phyloP scores from a whole-genome alignment of 2,329 filamentous ascomycete genomes.

The Pleomassaria siparia region DNA sequence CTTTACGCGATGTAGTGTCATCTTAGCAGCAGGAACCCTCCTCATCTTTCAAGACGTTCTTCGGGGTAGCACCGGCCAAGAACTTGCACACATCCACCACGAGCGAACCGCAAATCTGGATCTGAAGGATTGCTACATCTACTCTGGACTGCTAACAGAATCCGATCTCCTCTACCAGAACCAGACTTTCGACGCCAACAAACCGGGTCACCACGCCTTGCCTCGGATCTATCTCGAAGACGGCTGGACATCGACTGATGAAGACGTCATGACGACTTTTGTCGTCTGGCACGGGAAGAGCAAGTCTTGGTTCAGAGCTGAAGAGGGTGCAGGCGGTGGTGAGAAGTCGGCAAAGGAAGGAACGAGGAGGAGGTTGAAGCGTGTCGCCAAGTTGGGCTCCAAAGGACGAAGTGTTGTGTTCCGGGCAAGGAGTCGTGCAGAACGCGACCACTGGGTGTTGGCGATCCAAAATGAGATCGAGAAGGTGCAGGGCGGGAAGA shows the following conservation, averaged over 20 bases:
- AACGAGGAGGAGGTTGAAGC: slow-evolving; percentile 55
- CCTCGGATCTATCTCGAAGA: slow-evolving; percentile 63
- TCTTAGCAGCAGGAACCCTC: slow-evolving; percentile 62
- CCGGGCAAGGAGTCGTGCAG: slow-evolving; percentile 63
- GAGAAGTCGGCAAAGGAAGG: slow-evolving; percentile 38
- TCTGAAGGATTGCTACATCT: slow-evolving; percentile 65
- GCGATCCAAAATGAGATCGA: slow-evolving; percentile 68
- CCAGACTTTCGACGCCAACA: slow-evolving; percentile 64
- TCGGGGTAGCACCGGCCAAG: slow-evolving; percentile 56
- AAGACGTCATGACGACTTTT: slow-evolving; percentile 67
- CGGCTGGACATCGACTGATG: slow-evolving; percentile 62
- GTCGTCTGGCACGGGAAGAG: slow-evolving; percentile 65
- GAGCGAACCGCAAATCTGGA: slow-evolving; percentile 61
- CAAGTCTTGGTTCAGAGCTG: slow-evolving; percentile 57
- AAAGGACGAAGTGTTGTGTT: slow-evolving; percentile 66
- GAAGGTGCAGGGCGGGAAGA: slow-evolving; percentile 49
- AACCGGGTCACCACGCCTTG: slow-evolving; percentile 60
- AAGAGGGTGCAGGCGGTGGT: slow-evolving; percentile 34
- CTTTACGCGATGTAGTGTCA: slow-evolving; percentile 62
- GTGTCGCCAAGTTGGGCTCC: slow-evolving; percentile 62
- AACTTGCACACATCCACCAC: slow-evolving; percentile 63
- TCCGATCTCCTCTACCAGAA: slow-evolving; percentile 65
- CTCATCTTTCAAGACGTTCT: slow-evolving; percentile 64
- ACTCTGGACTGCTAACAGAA: slow-evolving; percentile 64
- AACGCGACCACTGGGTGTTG: slow-evolving; percentile 69